Percentiles rank a stretch among this genome's conserved stretches.
These are phyloP conservation scores for Carex kokanica DNA, from an alignment of 176 grass and related monocot species.

Conservation along the genomic window DNA sequence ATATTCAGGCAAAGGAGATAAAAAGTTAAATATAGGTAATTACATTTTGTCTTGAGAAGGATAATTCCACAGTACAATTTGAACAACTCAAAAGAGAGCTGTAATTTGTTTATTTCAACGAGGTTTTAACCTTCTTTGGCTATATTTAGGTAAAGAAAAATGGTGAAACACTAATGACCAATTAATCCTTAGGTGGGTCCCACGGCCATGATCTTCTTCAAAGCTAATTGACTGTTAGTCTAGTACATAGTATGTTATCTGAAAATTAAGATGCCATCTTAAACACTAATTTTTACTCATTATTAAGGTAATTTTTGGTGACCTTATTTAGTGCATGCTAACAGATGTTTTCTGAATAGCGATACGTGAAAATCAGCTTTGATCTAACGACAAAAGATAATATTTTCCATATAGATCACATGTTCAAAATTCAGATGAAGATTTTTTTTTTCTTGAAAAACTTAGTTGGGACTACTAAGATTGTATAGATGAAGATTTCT, in stretches of 20 bases:
- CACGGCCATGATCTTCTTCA: background rate
- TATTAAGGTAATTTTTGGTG: background rate
- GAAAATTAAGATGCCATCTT: background rate
- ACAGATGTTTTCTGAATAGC: background rate
- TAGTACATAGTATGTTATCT: background rate
- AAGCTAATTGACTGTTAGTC: conserved; percentile 13
- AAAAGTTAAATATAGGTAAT: conserved; percentile 30
- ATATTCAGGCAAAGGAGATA: background rate
- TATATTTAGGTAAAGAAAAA: conserved; percentile 15
- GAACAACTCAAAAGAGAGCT: conserved; percentile 15
- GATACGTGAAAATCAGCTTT: background rate
- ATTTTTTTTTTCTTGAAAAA: too few species aligned
- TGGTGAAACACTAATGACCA: background rate
- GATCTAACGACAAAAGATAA: too few species aligned
- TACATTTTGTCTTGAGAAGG: background rate
- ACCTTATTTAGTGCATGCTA: background rate
- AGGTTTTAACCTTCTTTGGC: conserved; percentile 5
- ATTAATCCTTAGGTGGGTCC: background rate
- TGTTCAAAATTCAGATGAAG: too few species aligned
- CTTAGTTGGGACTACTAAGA: too few species aligned
- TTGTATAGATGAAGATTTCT: too few species aligned
- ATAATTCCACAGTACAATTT: background rate
- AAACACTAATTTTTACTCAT: background rate
- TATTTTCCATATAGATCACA: too few species aligned
- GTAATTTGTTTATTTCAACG: conserved; percentile 4